These are phyloP conservation scores for Ettlia oleoabundans DNA, from an alignment of 139 green algal species.

Conservation along the genomic window DNA sequence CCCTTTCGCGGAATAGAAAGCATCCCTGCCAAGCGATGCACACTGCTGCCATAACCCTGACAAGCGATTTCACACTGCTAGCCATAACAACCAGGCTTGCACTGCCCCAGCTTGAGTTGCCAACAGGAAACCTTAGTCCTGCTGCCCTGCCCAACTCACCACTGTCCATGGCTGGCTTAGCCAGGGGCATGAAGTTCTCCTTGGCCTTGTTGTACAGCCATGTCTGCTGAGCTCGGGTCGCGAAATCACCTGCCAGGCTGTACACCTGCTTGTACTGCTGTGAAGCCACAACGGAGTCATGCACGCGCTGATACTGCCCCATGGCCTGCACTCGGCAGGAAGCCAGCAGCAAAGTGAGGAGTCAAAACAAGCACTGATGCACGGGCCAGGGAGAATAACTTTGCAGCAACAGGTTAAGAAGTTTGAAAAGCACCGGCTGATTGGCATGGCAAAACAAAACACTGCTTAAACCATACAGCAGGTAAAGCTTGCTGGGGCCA, in stretches of 20 bases:
- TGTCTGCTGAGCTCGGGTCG: conserved; percentile 23
- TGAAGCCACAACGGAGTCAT: conserved; percentile 43
- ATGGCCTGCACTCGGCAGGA: not conserved
- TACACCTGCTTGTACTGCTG: conserved; percentile 45
- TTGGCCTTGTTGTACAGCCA: conserved; percentile 24
- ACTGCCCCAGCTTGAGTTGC: no score
- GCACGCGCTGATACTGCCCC: conserved; percentile 16
- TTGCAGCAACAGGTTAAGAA: no score
- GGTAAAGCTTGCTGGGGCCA: no score
- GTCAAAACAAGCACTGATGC: not conserved
- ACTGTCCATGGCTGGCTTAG: conserved; percentile 9
- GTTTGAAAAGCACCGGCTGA: no score
- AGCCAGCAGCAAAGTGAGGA: not conserved
- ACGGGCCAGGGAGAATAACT: no score
- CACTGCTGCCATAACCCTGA: no score
- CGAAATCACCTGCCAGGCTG: not conserved
- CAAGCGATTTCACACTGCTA: no score
- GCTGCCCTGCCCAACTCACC: not conserved
- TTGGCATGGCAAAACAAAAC: no score
- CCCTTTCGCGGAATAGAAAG: no score
- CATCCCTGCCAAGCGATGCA: no score
- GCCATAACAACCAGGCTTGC: no score
- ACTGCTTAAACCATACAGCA: no score
- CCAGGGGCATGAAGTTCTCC: conserved; percentile 30
- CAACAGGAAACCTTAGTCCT: not conserved